Percentiles rank a stretch among this genome's conserved stretches.
Evolutionary conservation across 345 rosid genomes (phyloP).

Genomic region (thale cress (Arabidopsis thaliana)): TAIR10.1 NC_003074.8:1206001-1206500

Average conservation of each 20-base stretch:
- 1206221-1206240: constrained; percentile 81
- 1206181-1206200: constrained; percentile 28
- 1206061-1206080: constrained; percentile 22
- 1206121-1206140: neutral
- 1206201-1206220: constrained; percentile 53
- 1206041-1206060: constrained; percentile 4
- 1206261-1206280: constrained; percentile 78
- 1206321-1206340: constrained; percentile 16
- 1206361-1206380: constrained; percentile 14
- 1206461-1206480: constrained; percentile 98
- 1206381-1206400: constrained; percentile 19
- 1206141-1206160: neutral
- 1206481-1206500: constrained; percentile 76
- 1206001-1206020: constrained; percentile 23
- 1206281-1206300: constrained; percentile 98
- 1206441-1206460: constrained; percentile 81
- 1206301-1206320: constrained; percentile 24
- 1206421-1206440: constrained; percentile 33
- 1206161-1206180: neutral
- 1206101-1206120: constrained; percentile 29
- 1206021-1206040: constrained; percentile 5
- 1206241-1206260: constrained; percentile 76
- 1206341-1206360: constrained; percentile 24
- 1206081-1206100: constrained; percentile 22
- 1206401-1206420: constrained; percentile 21